Percentiles rank a stretch among this genome's conserved stretches.
These are phyloP conservation scores for Hansenula sp. DNA, from an alignment of 1,139 yeast genomes.

Conservation along the genomic window DNA sequence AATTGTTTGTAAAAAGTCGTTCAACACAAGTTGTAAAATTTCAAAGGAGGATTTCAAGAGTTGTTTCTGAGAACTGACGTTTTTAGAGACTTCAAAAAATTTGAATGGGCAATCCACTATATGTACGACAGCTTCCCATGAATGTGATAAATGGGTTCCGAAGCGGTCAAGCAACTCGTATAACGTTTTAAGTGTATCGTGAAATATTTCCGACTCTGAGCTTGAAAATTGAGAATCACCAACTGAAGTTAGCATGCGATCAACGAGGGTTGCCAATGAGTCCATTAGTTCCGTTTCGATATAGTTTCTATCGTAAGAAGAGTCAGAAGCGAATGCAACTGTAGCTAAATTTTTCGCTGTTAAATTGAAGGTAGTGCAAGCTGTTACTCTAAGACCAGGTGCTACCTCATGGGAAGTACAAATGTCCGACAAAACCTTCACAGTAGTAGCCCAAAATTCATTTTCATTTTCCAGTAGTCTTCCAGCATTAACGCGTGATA, in stretches of 20 bases:
- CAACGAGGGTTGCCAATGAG: slow-evolving; percentile 16
- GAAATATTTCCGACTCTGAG: slow-evolving; percentile 60
- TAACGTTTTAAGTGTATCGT: slow-evolving; percentile 56
- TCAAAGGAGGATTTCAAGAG: slow-evolving; percentile 68
- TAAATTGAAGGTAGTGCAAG: slow-evolving; percentile 45
- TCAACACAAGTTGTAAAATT: slow-evolving; percentile 75
- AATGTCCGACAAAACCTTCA: slow-evolving; percentile 43
- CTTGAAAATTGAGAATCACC: slow-evolving; percentile 14
- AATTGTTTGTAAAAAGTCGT: slow-evolving; percentile 71
- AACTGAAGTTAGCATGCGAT: slow-evolving; percentile 9
- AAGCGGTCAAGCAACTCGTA: slow-evolving; percentile 71
- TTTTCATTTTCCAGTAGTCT: slow-evolving; percentile 38
- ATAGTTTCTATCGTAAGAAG: not conserved
- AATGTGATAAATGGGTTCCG: slow-evolving; percentile 53
- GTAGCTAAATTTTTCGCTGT: slow-evolving; percentile 43
- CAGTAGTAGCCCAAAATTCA: slow-evolving; percentile 42
- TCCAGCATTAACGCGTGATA: slow-evolving; percentile 45
- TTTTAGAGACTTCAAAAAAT: slow-evolving; percentile 28
- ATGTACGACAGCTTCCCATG: slow-evolving; percentile 71
- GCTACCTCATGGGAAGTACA: slow-evolving; percentile 33
- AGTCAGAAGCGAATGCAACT: slow-evolving; percentile 35
- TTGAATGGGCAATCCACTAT: slow-evolving; percentile 68
- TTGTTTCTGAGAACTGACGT: slow-evolving; percentile 31
- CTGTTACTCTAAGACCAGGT: slow-evolving; percentile 40
- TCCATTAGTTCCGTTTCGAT: slow-evolving; percentile 18